Conservation (phyloP, 331 rosid genomes). For the Malus hybrid region DNA sequence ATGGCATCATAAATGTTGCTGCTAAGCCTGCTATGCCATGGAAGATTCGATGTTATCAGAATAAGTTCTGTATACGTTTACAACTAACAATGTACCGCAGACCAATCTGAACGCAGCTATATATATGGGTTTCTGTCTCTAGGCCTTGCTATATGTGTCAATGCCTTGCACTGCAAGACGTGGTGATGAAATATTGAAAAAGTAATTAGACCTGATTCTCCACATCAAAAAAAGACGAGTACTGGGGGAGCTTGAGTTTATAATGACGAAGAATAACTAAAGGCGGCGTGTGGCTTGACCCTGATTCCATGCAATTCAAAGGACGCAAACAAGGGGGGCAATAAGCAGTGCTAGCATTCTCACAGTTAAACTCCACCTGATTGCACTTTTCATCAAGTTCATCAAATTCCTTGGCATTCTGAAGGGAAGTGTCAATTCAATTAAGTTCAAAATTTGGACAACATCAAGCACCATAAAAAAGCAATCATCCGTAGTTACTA, state of each 20-base stretch:
- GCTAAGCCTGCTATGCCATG: neutral
- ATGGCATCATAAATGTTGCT: neutral
- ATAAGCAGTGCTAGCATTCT: conserved; percentile 61
- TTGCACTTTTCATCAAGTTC: conserved; percentile 47
- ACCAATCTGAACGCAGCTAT: neutral
- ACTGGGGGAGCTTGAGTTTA: neutral
- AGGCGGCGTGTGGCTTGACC: conserved; percentile 37
- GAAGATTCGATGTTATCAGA: neutral
- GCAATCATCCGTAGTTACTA: no score
- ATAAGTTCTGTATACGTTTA: neutral
- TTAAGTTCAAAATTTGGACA: neutral
- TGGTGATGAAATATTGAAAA: neutral
- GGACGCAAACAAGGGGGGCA: conserved; percentile 62
- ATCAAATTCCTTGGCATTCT: conserved; percentile 78
- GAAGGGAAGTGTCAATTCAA: neutral
- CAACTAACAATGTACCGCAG: neutral
- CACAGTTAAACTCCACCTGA: conserved; percentile 42
- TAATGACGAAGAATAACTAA: conserved; percentile 25
- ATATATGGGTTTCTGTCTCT: neutral
- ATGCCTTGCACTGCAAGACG: neutral
- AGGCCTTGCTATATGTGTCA: neutral
- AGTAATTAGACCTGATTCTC: neutral
- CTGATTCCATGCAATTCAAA: conserved; percentile 36
- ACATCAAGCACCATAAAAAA: neutral
- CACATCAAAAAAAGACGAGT: neutral